Conservation (phyloP, 2,329 filamentous ascomycete species). For the Chalaropsis thielavioides region DNA sequence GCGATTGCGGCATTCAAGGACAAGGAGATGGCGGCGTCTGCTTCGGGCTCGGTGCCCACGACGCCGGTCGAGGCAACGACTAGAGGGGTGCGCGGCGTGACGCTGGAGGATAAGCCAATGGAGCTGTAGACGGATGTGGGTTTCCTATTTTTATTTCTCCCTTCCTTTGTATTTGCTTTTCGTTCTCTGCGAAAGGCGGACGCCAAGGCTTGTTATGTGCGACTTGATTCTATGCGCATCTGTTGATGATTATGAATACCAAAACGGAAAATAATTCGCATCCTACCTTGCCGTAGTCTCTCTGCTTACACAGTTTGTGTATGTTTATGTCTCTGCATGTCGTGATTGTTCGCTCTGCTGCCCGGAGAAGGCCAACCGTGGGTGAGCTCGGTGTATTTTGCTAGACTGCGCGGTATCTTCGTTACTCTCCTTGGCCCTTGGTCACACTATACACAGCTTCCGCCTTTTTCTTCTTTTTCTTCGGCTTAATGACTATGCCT, state of each 20-base stretch:
- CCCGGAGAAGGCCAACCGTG: too few relatives aligned
- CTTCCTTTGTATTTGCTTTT: constrained; percentile 14
- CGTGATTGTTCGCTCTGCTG: too few relatives aligned
- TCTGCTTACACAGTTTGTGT: background rate
- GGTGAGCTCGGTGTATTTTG: background rate
- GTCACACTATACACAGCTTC: background rate
- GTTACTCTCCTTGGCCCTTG: background rate
- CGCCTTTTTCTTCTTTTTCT: constrained; percentile 34
- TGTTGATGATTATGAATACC: constrained; percentile 6
- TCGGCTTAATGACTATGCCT: constrained; percentile 26
- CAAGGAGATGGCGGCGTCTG: constrained; percentile 11
- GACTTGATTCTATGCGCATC: constrained; percentile 6
- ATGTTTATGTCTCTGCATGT: too few relatives aligned
- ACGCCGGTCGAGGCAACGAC: background rate
- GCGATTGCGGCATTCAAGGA: constrained; percentile 17
- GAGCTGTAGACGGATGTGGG: constrained; percentile 28
- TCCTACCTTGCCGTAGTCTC: background rate
- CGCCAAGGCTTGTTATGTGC: background rate
- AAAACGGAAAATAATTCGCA: background rate
- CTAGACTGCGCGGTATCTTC: background rate
- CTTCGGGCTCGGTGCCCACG: background rate
- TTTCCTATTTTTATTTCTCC: constrained; percentile 19
- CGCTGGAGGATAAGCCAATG: constrained; percentile 39
- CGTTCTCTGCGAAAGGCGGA: constrained; percentile 2
- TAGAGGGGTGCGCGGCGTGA: constrained; percentile 28